Evolutionary conservation across 352 stramenopile species (phyloP).

Genomic region (Phytophthora gonapodyides): DNA sequence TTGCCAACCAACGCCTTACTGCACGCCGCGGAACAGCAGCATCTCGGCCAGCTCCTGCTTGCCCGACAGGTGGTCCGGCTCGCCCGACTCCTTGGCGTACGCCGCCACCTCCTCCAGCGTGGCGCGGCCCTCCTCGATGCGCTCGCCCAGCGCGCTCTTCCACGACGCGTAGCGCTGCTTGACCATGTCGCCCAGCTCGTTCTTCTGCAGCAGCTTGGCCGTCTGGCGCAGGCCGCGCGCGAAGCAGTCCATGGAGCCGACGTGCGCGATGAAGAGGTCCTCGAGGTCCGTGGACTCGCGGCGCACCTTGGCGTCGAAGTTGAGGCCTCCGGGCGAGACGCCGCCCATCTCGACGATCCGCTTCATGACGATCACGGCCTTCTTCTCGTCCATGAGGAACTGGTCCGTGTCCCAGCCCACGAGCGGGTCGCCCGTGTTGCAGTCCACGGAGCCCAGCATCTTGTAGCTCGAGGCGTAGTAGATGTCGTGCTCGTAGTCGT

Average conservation of each 20-base stretch:
- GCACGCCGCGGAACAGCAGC: constrained; percentile 51
- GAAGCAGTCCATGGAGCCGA: constrained; percentile 88
- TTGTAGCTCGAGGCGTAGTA: constrained; percentile 66
- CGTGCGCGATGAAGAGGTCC: constrained; percentile 87
- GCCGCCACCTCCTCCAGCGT: constrained; percentile 69
- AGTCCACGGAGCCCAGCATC: constrained; percentile 88
- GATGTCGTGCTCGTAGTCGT: constrained; percentile 89
- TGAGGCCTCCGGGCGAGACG: constrained; percentile 71
- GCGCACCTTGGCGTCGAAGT: constrained; percentile 89
- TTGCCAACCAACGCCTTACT: constrained; percentile 7
- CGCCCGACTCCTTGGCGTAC: constrained; percentile 48
- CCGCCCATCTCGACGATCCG: constrained; percentile 78
- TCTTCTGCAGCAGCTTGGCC: constrained; percentile 68
- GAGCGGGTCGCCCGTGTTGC: constrained; percentile 73
- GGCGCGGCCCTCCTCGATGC: constrained; percentile 61
- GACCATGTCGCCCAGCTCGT: constrained; percentile 53
- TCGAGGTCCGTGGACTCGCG: constrained; percentile 77
- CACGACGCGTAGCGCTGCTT: constrained; percentile 74
- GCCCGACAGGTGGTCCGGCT: constrained; percentile 62
- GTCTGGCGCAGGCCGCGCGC: constrained; percentile 72
- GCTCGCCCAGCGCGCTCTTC: constrained; percentile 54
- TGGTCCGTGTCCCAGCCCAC: constrained; percentile 79
- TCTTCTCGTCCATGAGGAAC: constrained; percentile 83
- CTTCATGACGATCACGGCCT: constrained; percentile 77
- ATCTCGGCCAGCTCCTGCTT: constrained; percentile 84